Evolutionary conservation across 129 eudicot genomes (phyloP), one percentile per base, ranked within the genome.

Genomic region (Artemisia annua): DNA sequence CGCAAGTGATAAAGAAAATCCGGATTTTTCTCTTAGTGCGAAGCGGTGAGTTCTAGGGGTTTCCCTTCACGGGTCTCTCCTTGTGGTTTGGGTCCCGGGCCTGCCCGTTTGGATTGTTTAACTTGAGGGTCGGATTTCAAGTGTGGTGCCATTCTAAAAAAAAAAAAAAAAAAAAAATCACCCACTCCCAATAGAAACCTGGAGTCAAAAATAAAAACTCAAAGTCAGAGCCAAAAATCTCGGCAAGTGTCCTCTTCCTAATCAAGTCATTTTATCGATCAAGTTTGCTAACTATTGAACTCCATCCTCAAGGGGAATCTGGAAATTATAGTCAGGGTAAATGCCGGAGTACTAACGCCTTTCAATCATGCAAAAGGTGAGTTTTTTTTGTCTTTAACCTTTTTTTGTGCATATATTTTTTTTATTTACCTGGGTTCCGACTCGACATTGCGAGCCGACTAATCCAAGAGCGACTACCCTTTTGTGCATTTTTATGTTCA

Each of bases 291-390:
- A 77, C 60, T 84, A 80, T 30, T 85, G 88, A 28, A 58, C 70
- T 24, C 26, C 26, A 24, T 24, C 26, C 81, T 2, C 46, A 48
- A 65, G 83, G 85, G 9, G 52, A 48, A 63, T 35, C 26, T 63
- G 68, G 68, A 63, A 16, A 12, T 60, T 90, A 81, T 44, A 87
- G 80, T 69, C 97, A 94, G 39, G 98, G 98, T 7, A 68, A 73
- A 74, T 94, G 97, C 87, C 85, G 72, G 66, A 93, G 97, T 81
- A 16, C 59, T 39, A 75, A 69, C 16, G 91, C 97, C 28, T 89
- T 86, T 64, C 92, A 20, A 51, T 81, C 51, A 85, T 94, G 17
- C 69, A 87, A 75, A 84, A 89, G 89, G 97, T 90, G 54, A 56
- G 13, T 44, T 68, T 61, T 58, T n/a, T 17, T 58, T 20, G 63